Evolutionary conservation across 345 rosid species (phyloP), one percentile per base, ranked within the genome.

Genomic region (Pugionium cornutum): DNA sequence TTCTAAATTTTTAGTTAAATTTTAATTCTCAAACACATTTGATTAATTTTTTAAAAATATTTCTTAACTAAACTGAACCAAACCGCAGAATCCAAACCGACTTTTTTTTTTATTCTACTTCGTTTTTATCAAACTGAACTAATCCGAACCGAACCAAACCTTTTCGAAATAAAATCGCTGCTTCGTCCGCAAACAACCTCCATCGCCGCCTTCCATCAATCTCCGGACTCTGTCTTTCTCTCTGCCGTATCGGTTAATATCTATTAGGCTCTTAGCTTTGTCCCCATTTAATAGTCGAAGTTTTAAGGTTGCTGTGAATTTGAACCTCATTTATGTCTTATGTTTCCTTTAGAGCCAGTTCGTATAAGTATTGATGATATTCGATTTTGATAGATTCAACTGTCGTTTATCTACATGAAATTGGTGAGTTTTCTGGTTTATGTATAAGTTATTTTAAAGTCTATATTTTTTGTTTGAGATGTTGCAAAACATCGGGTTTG

Each of bases 351-450:
- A 9, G 39, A 42, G 46, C 31, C 63, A 45, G 28, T 45, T 55
- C 46, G 31, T 55, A 3, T n/a, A 58, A 56, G 44, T 40, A 2
- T 18, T 34, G 18, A 7, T n/a, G 39, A 39, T 34, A 52, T 28
- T 59, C 10, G 47, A 8, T 27, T 27, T 28, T 25, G 1, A 18
- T 58, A 54, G 68, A 49, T 64, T 48, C 44, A 5, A 2, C 46
- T 9, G 32, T 65, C 49, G 46, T 28, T 51, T 18, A 11, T 60
- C 69, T 58, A 65, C 79, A 87, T 87, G 94, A 67, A 87, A 69
- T 45, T 83, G 72, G 94, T 83, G 75, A 78, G 94, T 75, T 66
- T 73, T 61, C 60, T 54, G 64, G 7, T n/a, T 54, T 51, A 58
- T 41, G 6, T 45, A n/a, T 7, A 52, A 33, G 6, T 37, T 53